These are phyloP conservation scores for Amanita jacksonii DNA, from an alignment of 768 basidiomycete genomes.

Conservation along the genomic window DNA sequence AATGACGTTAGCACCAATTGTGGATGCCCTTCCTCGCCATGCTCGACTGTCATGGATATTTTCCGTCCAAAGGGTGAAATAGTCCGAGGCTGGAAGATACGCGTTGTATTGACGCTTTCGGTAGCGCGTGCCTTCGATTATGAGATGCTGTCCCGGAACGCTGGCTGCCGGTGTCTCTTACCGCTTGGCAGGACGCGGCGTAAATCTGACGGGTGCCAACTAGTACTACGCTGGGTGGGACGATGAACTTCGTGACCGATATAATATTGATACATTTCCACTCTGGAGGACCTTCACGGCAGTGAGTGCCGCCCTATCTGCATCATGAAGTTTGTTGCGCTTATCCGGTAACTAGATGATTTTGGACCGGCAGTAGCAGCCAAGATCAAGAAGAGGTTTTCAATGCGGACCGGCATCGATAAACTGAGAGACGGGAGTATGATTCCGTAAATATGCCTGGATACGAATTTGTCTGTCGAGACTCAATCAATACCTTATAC, in stretches of 20 bases:
- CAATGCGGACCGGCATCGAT: slow-evolving; percentile 12
- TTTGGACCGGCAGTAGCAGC: slow-evolving; percentile 41
- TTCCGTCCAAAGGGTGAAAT: slow-evolving; percentile 46
- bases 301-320: slow-evolving; percentile 11
- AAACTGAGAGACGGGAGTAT: background rate
- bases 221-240: slow-evolving; percentile 61
- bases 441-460: slow-evolving; percentile 1
- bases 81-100: background rate
- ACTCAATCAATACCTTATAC: slow-evolving; percentile 8
- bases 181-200: background rate
- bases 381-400: slow-evolving; percentile 50
- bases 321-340: background rate
- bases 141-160: slow-evolving; percentile 30
- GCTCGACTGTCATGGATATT: slow-evolving; percentile 63
- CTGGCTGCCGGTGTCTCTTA: slow-evolving; percentile 22
- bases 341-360: slow-evolving; percentile 16
- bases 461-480: background rate
- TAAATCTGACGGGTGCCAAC: background rate
- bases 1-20: slow-evolving; percentile 34
- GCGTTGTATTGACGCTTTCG: background rate
- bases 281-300: too few species aligned
- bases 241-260: slow-evolving; percentile 46
- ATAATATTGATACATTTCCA: too few species aligned
- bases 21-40: slow-evolving; percentile 54
- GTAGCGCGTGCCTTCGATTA: slow-evolving; percentile 29